phyloP scores from a whole-genome alignment of 345 rosid species.

The Populus deltoides region DNA sequence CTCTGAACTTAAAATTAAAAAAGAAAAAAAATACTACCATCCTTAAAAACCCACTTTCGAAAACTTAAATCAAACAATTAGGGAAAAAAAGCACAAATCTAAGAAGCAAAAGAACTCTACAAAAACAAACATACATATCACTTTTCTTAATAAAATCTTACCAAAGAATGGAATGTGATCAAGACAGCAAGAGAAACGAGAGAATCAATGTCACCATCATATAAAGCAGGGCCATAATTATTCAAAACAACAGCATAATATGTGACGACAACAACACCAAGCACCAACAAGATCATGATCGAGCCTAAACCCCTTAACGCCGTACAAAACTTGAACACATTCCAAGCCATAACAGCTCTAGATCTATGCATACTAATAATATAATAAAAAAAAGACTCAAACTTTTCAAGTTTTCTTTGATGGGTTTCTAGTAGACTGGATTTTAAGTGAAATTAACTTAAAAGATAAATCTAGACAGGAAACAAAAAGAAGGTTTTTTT shows the following conservation, averaged over 20 bases:
- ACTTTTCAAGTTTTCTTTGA: neutral
- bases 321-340: conserved; percentile 94
- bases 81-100: neutral
- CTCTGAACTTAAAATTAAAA: neutral
- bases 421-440: neutral
- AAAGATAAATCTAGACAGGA: neutral
- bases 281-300: conserved; percentile 92
- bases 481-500: neutral
- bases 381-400: neutral
- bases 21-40: neutral
- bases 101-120: neutral
- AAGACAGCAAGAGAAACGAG: conserved; percentile 50
- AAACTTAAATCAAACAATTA: neutral
- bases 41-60: neutral
- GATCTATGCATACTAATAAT: conserved; percentile 79
- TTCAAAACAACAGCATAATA: conserved; percentile 89
- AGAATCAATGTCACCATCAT: conserved; percentile 61
- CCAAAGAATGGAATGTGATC: conserved; percentile 78
- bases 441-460: neutral
- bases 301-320: conserved; percentile 94
- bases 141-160: conserved; percentile 25
- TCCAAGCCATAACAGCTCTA: conserved; percentile 97
- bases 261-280: conserved; percentile 89
- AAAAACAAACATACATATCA: neutral
- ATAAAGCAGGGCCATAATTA: conserved; percentile 76